Percentiles rank a stretch among this genome's conserved stretches.
Evolutionary conservation across 768 basidiomycete species (phyloP).

Genomic region (Lentinula boryana): DNA sequence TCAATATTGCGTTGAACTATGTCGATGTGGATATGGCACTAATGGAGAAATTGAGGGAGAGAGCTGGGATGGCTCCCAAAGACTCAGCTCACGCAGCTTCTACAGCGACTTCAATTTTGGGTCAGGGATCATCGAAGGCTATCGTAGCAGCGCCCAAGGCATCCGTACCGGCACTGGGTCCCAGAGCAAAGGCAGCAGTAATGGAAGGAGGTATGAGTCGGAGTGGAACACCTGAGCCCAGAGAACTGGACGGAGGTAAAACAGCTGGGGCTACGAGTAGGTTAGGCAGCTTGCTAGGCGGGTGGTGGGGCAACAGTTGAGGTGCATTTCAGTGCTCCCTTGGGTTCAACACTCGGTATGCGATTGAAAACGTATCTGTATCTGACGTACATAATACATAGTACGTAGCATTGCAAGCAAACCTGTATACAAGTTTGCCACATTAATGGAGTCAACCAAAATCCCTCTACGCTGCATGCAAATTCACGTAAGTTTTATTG

Average conservation of each 20-base stretch:
- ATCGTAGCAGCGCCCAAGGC: conserved; percentile 31
- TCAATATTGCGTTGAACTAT: conserved; percentile 92
- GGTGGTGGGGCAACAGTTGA: conserved; percentile 70
- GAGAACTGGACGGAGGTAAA: background rate
- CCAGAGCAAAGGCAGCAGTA: conserved; percentile 35
- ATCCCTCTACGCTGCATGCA: too few relatives aligned
- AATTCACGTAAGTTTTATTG: too few relatives aligned
- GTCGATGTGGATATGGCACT: conserved; percentile 69
- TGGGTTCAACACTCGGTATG: too few relatives aligned
- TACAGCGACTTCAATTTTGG: conserved; percentile 12
- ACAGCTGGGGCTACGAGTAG: conserved; percentile 40
- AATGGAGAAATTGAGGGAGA: conserved; percentile 52
- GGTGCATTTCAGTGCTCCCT: too few relatives aligned
- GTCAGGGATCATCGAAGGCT: conserved; percentile 8
- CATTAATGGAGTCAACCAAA: too few relatives aligned
- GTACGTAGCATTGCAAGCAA: too few relatives aligned
- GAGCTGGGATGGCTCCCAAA: conserved; percentile 52
- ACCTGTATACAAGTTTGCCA: too few relatives aligned
- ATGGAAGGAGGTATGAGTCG: conserved; percentile 45
- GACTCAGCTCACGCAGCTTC: conserved; percentile 12
- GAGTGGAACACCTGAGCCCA: conserved; percentile 41
- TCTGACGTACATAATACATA: too few relatives aligned
- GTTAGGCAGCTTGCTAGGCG: conserved; percentile 63
- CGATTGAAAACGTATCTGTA: too few relatives aligned
- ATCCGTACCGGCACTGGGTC: conserved; percentile 10